phyloP scores from a whole-genome alignment of 495 filamentous ascomycete species.

The Massariosphaeria phaeospora region DNA sequence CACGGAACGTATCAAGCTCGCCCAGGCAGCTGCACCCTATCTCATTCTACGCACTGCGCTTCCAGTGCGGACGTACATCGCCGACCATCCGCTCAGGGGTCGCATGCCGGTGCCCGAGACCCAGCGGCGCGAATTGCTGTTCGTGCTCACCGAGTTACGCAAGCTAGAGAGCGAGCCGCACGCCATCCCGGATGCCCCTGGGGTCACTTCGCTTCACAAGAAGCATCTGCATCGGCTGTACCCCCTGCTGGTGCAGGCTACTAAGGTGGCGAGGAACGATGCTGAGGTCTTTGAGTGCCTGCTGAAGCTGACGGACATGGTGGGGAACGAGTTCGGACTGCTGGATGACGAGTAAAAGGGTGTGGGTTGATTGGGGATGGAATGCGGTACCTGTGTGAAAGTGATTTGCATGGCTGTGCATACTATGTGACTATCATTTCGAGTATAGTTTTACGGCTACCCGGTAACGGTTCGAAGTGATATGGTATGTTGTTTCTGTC shows the following conservation, averaged over 20 bases:
- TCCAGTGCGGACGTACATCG: slow-evolving; percentile 73
- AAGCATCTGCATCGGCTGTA: slow-evolving; percentile 81
- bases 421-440: too few relatives aligned
- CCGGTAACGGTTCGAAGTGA: too few relatives aligned
- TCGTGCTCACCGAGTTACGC: slow-evolving; percentile 61
- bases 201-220: slow-evolving; percentile 51
- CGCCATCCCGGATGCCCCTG: slow-evolving; percentile 61
- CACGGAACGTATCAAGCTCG: slow-evolving; percentile 53
- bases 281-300: slow-evolving; percentile 57
- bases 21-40: slow-evolving; percentile 73
- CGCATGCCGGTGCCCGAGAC: slow-evolving; percentile 85
- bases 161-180: slow-evolving; percentile 64
- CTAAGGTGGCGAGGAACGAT: slow-evolving; percentile 63
- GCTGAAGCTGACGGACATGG: slow-evolving; percentile 61
- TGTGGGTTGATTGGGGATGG: too few relatives aligned
- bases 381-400: too few relatives aligned
- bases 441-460: too few relatives aligned
- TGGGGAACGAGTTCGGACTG: slow-evolving; percentile 61
- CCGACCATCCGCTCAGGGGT: slow-evolving; percentile 87
- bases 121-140: slow-evolving; percentile 71
- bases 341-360: slow-evolving; percentile 5
- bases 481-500: too few relatives aligned
- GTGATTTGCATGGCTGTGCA: too few relatives aligned
- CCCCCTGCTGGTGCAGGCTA: slow-evolving; percentile 66
- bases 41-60: slow-evolving; percentile 77